Conservation (phyloP, 78 protist species). For the Dictyostelium intermedium region DNA sequence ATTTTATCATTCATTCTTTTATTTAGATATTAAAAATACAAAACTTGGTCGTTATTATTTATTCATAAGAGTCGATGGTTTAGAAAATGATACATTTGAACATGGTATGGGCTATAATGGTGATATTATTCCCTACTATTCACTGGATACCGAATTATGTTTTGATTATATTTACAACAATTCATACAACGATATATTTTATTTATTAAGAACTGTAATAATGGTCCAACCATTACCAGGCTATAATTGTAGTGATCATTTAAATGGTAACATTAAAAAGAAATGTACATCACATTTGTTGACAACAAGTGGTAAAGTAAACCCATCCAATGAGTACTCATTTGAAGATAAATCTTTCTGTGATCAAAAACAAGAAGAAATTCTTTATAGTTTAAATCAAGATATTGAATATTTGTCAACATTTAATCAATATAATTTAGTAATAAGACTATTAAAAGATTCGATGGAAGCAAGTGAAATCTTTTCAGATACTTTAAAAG, state of each 20-base stretch:
- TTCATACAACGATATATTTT: not conserved
- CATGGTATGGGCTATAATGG: not conserved
- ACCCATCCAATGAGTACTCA: not conserved
- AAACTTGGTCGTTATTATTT: not conserved
- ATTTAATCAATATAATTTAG: not conserved
- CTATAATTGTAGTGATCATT: not conserved
- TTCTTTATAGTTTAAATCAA: not conserved
- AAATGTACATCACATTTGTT: not conserved
- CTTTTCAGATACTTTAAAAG: not conserved
- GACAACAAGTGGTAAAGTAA: not conserved
- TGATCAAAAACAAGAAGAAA: not conserved
- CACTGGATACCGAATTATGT: not conserved
- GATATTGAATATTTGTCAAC: not conserved
- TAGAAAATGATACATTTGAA: not conserved
- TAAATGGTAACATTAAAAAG: not conserved
- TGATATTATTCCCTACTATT: not conserved
- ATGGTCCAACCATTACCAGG: not conserved
- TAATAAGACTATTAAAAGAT: not conserved
- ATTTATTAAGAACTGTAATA: not conserved
- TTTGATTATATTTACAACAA: not conserved
- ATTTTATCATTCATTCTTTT: not conserved
- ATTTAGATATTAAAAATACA: not conserved
- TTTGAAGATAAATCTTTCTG: not conserved
- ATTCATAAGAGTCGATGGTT: not conserved
- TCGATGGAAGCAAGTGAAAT: not conserved